Evolutionary conservation across 2,329 filamentous ascomycete genomes (phyloP), one percentile per base, ranked within the genome.

Genomic region (Sarocladiaceae sp.): DNA sequence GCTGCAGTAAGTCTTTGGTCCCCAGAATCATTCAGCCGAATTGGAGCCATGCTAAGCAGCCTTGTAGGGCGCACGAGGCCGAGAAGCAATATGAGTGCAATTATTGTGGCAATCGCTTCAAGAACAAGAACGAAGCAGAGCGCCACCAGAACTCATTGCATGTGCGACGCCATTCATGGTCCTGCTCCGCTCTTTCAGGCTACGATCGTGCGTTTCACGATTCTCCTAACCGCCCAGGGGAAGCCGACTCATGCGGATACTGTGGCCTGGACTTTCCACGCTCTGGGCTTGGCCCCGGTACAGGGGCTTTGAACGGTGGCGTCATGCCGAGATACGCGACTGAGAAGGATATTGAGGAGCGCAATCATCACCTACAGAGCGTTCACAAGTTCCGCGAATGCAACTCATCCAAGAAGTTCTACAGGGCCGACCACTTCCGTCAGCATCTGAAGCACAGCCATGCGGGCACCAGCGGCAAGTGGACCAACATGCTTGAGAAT

Each of bases 391-490:
- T 95, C 61, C 82, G 89, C 50, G 93, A 97, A 67, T 98, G 93
- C 76, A 98, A 98, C 63, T 89, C 93, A 57, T 85, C 86, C 53
- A 98, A 98, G 73, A 97, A 97, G 63, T 98, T 98, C 64, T 98
- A 86, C 69, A 80, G 93, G 29, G 93, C 93, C 26, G 93, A 98
- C 63, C 93, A 98, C 63, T 98, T 98, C 73, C 82, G 93, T 48
- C 93, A 98, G 65, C 93, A 98, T 66, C 72, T 98, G 47, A 98
- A 97, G 72, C 93, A 98, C 63, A 96, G 89, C 62, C 93, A 97
- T 66, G 88, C 87, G 29, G 93, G 93, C 27, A 91, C 88, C 1
- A 96, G 89, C 64, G 93, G 93, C 24, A 97, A 97, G 65, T 98
- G 93, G 93, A 98, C 93, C 11, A 97, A 97, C 64, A 90, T 95